Evolutionary conservation across 2,329 filamentous ascomycete genomes (phyloP).

Genomic region (Colletotrichum gloeosporioides): DNA sequence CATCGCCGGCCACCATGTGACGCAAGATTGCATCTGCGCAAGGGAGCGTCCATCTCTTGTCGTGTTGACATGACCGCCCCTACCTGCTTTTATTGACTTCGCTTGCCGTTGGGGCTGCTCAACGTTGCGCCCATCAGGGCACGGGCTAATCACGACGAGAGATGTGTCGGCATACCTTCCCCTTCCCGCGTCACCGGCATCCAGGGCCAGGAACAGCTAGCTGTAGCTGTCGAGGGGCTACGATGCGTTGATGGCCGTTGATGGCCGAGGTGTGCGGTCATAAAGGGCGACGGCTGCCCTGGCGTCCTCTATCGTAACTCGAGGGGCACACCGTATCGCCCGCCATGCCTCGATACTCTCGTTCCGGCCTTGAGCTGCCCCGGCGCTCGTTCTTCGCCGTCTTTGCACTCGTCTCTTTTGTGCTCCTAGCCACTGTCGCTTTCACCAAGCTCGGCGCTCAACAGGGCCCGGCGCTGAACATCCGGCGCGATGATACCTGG

Average conservation of each 20-base stretch:
- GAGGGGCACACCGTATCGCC: not conserved
- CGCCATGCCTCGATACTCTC: conserved; percentile 6
- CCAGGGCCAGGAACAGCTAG: not conserved
- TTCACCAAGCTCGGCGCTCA: not conserved
- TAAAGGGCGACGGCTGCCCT: not conserved
- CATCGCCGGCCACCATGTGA: conserved; percentile 18
- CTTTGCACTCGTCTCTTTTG: conserved; percentile 12
- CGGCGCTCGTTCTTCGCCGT: conserved; percentile 16
- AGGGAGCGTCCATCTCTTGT: not conserved
- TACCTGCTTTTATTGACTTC: not conserved
- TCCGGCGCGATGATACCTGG: conserved; percentile 6
- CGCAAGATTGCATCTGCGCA: conserved; percentile 14
- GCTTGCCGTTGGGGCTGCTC: not conserved
- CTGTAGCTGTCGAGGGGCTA: not conserved
- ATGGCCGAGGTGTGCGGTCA: not conserved
- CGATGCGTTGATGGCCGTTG: not conserved
- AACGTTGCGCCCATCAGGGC: not conserved
- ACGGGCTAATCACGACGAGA: conserved; percentile 1
- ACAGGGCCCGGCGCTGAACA: not conserved
- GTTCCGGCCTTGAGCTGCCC: conserved; percentile 3
- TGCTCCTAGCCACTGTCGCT: conserved; percentile 11
- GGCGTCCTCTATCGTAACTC: not conserved
- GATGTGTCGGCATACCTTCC: conserved; percentile 5
- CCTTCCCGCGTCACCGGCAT: not conserved
- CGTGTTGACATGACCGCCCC: not conserved